Base-by-base conservation (phyloP, 164 flowering plant genomes). In the Vitis riparia region DNA sequence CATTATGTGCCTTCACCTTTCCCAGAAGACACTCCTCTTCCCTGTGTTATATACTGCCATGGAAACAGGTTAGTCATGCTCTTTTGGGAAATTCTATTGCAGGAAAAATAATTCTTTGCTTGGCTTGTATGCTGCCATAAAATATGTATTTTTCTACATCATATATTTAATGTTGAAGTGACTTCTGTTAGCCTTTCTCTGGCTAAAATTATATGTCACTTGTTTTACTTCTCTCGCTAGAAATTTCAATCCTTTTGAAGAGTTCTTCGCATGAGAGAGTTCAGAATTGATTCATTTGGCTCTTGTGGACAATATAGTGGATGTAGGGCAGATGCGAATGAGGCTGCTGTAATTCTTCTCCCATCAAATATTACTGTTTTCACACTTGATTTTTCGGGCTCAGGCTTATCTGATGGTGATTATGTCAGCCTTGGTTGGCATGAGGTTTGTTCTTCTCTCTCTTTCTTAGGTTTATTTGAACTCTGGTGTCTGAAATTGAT, bases 391-490 rank as follows among this genome's bases (percentile, higher is more conserved):
- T 94, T 94, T 75, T 92, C 99, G 48, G 99, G 99, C 58, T 94
- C 99, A 14, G 99, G 99, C 73, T 76, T 94, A 64, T 94, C 99
- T 59, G 97, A 82, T 77, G 99, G 99, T 55, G 91, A 89, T 53
- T 88, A 87, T 81, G 99, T 94, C 59, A 92, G 91, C 79, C 97
- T 94, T 62, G 99, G 99, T 66, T 94, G 99, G 99, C 91, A 94
- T 79, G 99, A 94, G 88, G 98, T 92, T 72, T 73, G 77, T 73
- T 67, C 47, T 17, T 14, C 47, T 16, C 37, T 51, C 10, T 63
- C 9, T 48, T 48, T 50, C 5, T 55, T 16, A 55, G 7, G 17
- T 30, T 30, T 56, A 57, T 55, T n/a, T 16, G 30, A 49, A 30
- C 29, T 37, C 47, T 59, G 49, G 32, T 50, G 49, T 29, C 44